phyloP scores from a whole-genome alignment of 2,329 filamentous ascomycete species.

The Cyphellophora europaea region DNA sequence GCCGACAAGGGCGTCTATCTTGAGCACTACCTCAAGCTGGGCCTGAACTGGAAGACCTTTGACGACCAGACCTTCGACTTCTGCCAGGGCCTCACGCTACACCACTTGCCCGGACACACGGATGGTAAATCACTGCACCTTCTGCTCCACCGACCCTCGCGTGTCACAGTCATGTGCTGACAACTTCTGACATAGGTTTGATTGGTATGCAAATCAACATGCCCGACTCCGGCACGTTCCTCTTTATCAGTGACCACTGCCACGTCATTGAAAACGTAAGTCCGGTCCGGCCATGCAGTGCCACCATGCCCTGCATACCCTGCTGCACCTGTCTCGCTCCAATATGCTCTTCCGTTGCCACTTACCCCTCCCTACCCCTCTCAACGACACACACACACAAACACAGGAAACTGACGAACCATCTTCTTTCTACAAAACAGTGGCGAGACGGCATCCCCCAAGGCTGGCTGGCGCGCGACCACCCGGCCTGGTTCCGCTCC shows the following conservation, averaged over 20 bases:
- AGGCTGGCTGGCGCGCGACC: constrained; percentile 18
- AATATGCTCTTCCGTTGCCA: too few species aligned
- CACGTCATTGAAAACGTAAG: constrained; percentile 19
- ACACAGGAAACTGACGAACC: too few species aligned
- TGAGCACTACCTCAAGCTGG: constrained; percentile 18
- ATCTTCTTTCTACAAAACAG: too few species aligned
- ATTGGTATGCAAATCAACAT: constrained; percentile 20
- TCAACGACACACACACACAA: too few species aligned
- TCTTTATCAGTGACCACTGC: constrained; percentile 19
- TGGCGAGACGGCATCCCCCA: constrained; percentile 19
- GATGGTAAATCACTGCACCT: constrained; percentile 11
- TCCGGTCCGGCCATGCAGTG: neutral
- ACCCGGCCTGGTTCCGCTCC: constrained; percentile 17
- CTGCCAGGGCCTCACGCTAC: constrained; percentile 18
- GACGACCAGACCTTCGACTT: constrained; percentile 18
- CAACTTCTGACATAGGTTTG: constrained; percentile 9
- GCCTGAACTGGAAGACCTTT: constrained; percentile 19
- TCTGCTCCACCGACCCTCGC: neutral
- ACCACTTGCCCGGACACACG: constrained; percentile 18
- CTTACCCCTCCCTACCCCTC: too few species aligned
- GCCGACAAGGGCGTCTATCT: constrained; percentile 18
- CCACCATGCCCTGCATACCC: neutral
- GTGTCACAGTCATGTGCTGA: constrained; percentile 5
- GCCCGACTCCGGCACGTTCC: constrained; percentile 17
- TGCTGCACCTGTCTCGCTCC: neutral